These are phyloP conservation scores for Friedmanniomyces endolithicus DNA, from an alignment of 495 filamentous ascomycete genomes.

Conservation along the genomic window DNA sequence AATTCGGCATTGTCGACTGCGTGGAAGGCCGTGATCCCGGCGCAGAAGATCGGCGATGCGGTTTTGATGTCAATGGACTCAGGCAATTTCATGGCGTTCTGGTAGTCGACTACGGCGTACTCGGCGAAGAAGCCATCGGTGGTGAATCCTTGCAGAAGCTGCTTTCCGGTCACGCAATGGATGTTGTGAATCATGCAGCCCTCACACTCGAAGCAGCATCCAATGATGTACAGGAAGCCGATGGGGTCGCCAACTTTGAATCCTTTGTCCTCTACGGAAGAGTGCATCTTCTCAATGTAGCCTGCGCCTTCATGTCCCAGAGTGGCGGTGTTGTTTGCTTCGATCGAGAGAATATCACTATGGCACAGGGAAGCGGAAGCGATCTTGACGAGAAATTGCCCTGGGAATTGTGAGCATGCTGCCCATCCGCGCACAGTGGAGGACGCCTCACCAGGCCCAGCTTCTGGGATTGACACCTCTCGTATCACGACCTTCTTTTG, in stretches of 20 bases:
- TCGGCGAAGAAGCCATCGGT: slow-evolving; percentile 33
- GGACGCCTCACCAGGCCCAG: no score
- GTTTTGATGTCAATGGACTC: slow-evolving; percentile 25
- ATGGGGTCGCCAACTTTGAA: slow-evolving; percentile 31
- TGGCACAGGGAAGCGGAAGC: slow-evolving; percentile 32
- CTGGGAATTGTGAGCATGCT: no score
- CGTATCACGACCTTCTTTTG: slow-evolving; percentile 25
- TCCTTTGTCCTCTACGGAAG: slow-evolving; percentile 27
- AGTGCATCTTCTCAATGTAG: slow-evolving; percentile 28
- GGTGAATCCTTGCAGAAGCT: slow-evolving; percentile 29
- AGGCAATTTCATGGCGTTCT: slow-evolving; percentile 29
- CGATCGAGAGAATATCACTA: slow-evolving; percentile 26
- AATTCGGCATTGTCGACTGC: slow-evolving; percentile 32
- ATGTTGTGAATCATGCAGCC: slow-evolving; percentile 32
- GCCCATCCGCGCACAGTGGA: no score
- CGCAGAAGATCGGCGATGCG: slow-evolving; percentile 30
- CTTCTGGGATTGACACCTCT: slow-evolving; percentile 30
- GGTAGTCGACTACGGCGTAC: slow-evolving; percentile 31
- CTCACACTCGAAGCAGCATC: slow-evolving; percentile 32
- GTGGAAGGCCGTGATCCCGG: slow-evolving; percentile 34
- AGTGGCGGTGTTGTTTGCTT: slow-evolving; percentile 19
- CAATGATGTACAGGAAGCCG: slow-evolving; percentile 31
- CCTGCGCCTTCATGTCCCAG: slow-evolving; percentile 34
- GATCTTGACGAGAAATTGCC: slow-evolving; percentile 32
- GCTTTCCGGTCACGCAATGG: slow-evolving; percentile 27